A percentile compares a stretch with the other conserved stretches of the same genome.
These are phyloP conservation scores for Geotrichum candidum DNA, from an alignment of 1,139 yeast genomes.

Conservation along the genomic window DNA sequence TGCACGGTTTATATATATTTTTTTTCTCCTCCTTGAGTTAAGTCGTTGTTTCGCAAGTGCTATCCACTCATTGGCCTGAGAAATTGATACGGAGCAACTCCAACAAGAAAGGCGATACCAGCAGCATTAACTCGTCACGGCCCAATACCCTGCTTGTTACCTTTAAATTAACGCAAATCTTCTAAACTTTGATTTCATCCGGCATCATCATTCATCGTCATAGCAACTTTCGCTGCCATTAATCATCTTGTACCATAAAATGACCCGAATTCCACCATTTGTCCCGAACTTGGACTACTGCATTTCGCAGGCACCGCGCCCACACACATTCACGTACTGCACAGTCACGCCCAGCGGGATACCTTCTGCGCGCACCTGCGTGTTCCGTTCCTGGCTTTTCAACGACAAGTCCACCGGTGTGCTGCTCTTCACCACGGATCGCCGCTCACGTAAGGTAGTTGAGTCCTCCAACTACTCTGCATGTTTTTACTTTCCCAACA, in stretches of 20 bases:
- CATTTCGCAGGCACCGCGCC: conserved; percentile 23
- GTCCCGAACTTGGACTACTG: conserved; percentile 27
- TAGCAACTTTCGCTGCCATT: not conserved
- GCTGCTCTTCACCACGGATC: conserved; percentile 65
- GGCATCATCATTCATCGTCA: conserved; percentile 34
- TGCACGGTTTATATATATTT: not conserved
- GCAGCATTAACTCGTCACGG: no score
- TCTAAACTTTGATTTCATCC: conserved; percentile 21
- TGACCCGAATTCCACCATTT: conserved; percentile 30
- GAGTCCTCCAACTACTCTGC: conserved; percentile 50
- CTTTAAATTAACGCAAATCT: not conserved
- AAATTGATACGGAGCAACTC: not conserved
- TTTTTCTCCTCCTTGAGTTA: not conserved
- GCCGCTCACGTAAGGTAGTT: conserved; percentile 56
- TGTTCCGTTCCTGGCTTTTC: conserved; percentile 70
- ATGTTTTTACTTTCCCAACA: conserved; percentile 60
- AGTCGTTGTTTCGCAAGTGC: not conserved
- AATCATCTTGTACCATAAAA: not conserved
- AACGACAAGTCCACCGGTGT: conserved; percentile 63
- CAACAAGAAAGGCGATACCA: not conserved
- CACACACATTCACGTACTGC: conserved; percentile 54
- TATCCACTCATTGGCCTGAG: not conserved
- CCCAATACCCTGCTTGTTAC: no score
- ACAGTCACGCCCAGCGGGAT: conserved; percentile 53
- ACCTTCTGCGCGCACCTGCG: conserved; percentile 65